A percentile compares a stretch with the other conserved stretches of the same genome.
These are phyloP conservation scores for Erodium trifolium DNA, from an alignment of 441 rosid species.

Conservation along the genomic window DNA sequence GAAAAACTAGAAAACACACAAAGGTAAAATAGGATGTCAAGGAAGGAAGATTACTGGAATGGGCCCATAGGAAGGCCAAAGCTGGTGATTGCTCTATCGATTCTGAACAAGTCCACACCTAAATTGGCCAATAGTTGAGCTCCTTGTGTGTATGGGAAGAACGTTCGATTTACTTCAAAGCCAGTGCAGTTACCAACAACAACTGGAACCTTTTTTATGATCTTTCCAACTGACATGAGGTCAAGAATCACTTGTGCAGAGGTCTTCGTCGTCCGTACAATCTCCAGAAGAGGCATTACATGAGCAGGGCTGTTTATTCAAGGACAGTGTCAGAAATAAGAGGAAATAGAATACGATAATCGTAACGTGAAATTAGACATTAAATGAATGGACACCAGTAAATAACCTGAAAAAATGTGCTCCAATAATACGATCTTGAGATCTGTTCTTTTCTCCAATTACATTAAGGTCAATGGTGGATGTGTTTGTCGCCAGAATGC, in stretches of 20 bases:
- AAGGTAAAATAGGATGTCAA: slow-evolving; percentile 7
- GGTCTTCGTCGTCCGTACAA: slow-evolving; percentile 22
- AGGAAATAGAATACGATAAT: neutral
- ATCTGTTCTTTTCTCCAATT: slow-evolving; percentile 65
- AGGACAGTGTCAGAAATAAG: slow-evolving; percentile 15
- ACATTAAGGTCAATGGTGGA: slow-evolving; percentile 73
- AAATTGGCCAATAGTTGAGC: slow-evolving; percentile 23
- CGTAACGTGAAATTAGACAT: slow-evolving; percentile 12
- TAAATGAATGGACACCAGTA: neutral
- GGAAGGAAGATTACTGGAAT: slow-evolving; percentile 59
- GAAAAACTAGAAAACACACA: neutral
- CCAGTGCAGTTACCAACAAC: slow-evolving; percentile 28
- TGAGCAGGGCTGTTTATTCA: slow-evolving; percentile 29
- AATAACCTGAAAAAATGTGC: slow-evolving; percentile 93
- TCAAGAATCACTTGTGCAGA: slow-evolving; percentile 23
- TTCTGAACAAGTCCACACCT: slow-evolving; percentile 21
- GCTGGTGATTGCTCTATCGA: slow-evolving; percentile 17
- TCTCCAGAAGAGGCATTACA: slow-evolving; percentile 27
- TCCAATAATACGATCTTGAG: slow-evolving; percentile 78
- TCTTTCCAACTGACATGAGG: slow-evolving; percentile 24
- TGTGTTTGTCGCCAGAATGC: slow-evolving; percentile 90
- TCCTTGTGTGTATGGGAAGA: slow-evolving; percentile 23
- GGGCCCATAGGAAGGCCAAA: slow-evolving; percentile 32
- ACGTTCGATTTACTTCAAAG: slow-evolving; percentile 22
- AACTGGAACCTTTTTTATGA: slow-evolving; percentile 25